phyloP scores from a whole-genome alignment of 805 yeast species.

The Candida mattraensis region DNA sequence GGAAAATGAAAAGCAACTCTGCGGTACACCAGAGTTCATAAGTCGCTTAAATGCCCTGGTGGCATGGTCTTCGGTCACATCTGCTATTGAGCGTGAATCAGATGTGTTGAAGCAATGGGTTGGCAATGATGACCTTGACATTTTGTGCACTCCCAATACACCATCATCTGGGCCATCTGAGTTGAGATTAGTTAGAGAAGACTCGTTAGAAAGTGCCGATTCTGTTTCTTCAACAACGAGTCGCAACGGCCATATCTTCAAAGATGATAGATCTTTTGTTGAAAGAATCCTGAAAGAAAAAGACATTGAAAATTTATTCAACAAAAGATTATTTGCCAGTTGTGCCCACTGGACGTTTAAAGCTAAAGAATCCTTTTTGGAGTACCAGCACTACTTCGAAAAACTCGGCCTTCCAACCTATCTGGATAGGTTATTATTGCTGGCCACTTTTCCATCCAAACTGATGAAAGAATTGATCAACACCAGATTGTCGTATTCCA shows the following conservation, averaged over 20 bases:
- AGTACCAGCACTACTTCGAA: conserved; percentile 60
- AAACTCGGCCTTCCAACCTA: conserved; percentile 74
- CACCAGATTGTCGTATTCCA: conserved; percentile 74
- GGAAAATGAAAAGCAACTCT: conserved; percentile 73
- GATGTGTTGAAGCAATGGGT: conserved; percentile 72
- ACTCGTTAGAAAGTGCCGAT: too few relatives aligned
- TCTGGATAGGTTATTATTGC: conserved; percentile 58
- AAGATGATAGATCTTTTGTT: conserved; percentile 71
- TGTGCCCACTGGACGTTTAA: conserved; percentile 81
- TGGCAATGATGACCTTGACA: conserved; percentile 77
- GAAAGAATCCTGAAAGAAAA: conserved; percentile 81
- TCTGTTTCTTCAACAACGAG: conserved; percentile 2
- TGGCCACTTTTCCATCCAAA: conserved; percentile 75
- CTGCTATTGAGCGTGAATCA: conserved; percentile 63
- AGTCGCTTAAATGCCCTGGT: conserved; percentile 70
- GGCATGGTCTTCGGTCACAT: conserved; percentile 80
- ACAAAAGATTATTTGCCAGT: conserved; percentile 63
- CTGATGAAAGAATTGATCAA: conserved; percentile 76
- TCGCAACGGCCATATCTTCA: conserved; percentile 39
- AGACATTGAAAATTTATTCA: conserved; percentile 70
- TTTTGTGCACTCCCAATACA: conserved; percentile 38
- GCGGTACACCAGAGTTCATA: conserved; percentile 62
- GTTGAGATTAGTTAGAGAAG: conserved; percentile 1
- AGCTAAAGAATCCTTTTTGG: conserved; percentile 69
- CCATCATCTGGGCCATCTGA: conserved; percentile 16